Conservation (phyloP, 192 early-diverging fungal genomes). For the Coemansia sp. region DNA sequence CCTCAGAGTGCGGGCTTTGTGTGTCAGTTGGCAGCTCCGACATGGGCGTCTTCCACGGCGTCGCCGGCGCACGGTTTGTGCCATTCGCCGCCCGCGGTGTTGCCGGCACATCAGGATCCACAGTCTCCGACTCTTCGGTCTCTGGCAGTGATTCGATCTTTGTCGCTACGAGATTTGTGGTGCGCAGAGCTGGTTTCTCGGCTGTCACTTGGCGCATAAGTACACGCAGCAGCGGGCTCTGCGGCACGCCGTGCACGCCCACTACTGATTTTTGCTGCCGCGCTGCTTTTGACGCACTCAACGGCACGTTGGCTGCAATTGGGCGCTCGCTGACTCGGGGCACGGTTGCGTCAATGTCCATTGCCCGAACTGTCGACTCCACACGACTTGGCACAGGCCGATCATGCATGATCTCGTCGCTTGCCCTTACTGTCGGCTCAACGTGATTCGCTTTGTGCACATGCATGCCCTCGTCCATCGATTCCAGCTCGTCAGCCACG, state of each 20-base stretch:
- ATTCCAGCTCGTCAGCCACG: constrained; percentile 29
- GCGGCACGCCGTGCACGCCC: constrained; percentile 18
- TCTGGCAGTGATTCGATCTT: background rate
- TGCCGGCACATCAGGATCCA: background rate
- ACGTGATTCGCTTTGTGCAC: background rate
- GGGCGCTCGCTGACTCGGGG: background rate
- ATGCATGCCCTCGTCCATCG: background rate
- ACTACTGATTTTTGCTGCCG: constrained; percentile 25
- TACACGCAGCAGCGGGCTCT: constrained; percentile 31
- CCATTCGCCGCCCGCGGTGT: constrained; percentile 3
- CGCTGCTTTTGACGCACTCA: constrained; percentile 35
- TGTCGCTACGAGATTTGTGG: background rate
- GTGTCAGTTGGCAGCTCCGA: constrained; percentile 1
- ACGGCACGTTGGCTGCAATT: constrained; percentile 4
- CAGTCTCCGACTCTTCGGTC: background rate
- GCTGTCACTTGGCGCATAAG: constrained; percentile 37
- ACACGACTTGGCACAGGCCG: background rate
- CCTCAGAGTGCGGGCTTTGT: background rate
- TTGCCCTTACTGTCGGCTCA: background rate
- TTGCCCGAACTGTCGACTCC: background rate
- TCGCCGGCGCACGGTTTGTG: background rate
- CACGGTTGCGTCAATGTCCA: background rate
- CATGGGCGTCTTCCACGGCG: constrained; percentile 26
- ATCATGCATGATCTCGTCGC: background rate
- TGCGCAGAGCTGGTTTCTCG: constrained; percentile 7